Conservation (phyloP, 176 grass and related monocot genomes). For the Aechmea fasciata region DNA sequence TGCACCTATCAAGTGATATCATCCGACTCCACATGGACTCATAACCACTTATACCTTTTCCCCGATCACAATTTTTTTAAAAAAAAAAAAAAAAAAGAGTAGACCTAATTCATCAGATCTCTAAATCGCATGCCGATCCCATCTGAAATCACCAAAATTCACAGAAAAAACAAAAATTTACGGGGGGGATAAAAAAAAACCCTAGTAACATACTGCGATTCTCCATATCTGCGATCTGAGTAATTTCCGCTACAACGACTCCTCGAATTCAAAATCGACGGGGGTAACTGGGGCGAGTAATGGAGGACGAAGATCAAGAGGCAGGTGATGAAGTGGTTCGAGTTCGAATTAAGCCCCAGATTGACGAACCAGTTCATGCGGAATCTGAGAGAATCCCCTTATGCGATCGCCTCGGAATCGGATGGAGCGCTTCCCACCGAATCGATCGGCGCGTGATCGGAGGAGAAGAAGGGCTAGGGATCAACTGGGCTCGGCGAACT, state of each 20-base stretch:
- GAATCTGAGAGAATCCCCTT: constrained; percentile 13
- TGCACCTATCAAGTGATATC: constrained; percentile 12
- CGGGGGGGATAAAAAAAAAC: not conserved
- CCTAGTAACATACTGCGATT: constrained; percentile 48
- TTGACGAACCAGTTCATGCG: constrained; percentile 99
- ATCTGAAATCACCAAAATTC: not conserved
- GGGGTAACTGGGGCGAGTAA: constrained; percentile 75
- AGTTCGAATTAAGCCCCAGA: constrained; percentile 89
- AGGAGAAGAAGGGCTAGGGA: not conserved
- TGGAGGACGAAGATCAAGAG: constrained; percentile 90
- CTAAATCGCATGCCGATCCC: not conserved
- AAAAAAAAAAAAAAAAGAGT: not conserved
- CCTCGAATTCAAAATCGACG: constrained; percentile 37
- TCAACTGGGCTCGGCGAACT: not conserved
- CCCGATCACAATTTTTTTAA: constrained; percentile 7
- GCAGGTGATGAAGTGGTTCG: constrained; percentile 91
- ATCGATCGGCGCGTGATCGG: not conserved
- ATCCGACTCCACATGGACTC: constrained; percentile 13
- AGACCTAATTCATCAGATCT: not conserved
- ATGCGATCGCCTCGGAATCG: constrained; percentile 3
- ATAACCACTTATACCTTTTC: not conserved
- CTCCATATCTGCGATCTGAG: constrained; percentile 47
- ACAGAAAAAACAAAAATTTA: constrained; percentile 3
- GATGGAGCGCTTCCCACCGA: not conserved
- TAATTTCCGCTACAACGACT: constrained; percentile 30